Evolutionary conservation across 148 eudicot genomes (phyloP).

Genomic region (Simmondsia chinensis): DNA sequence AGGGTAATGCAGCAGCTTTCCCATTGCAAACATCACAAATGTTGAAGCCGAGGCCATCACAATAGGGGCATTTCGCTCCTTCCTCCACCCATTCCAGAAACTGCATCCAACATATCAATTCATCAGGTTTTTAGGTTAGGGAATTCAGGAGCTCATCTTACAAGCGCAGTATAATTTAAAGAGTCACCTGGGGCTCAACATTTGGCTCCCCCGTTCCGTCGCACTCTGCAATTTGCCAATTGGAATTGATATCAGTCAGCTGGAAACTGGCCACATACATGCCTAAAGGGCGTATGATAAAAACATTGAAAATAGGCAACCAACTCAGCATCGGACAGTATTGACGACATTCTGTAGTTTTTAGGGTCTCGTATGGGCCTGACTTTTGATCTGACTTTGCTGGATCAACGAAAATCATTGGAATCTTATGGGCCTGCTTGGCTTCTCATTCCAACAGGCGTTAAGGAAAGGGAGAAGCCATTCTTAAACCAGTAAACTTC

Average conservation of each 20-base stretch:
- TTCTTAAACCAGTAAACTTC: not conserved
- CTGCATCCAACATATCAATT: constrained; percentile 32
- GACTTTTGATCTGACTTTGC: no score
- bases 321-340: no score
- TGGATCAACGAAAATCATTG: no score
- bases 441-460: not conserved
- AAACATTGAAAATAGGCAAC: no score
- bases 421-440: no score
- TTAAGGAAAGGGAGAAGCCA: not conserved
- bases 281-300: not conserved
- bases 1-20: constrained; percentile 17
- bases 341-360: no score
- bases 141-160: not conserved
- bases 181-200: constrained; percentile 69
- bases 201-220: constrained; percentile 94
- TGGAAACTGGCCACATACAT: not conserved
- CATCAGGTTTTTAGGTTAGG: constrained; percentile 1
- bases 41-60: constrained; percentile 69
- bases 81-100: constrained; percentile 93
- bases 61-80: constrained; percentile 76
- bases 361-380: no score
- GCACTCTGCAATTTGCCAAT: constrained; percentile 88
- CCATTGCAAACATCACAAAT: constrained; percentile 68
- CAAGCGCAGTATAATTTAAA: not conserved
- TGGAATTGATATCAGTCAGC: constrained; percentile 7